Percentiles rank a stretch among this genome's conserved stretches.
Evolutionary conservation across 202 grass and related monocot genomes (phyloP).

Genomic region (Saccharum hybrid): DNA sequence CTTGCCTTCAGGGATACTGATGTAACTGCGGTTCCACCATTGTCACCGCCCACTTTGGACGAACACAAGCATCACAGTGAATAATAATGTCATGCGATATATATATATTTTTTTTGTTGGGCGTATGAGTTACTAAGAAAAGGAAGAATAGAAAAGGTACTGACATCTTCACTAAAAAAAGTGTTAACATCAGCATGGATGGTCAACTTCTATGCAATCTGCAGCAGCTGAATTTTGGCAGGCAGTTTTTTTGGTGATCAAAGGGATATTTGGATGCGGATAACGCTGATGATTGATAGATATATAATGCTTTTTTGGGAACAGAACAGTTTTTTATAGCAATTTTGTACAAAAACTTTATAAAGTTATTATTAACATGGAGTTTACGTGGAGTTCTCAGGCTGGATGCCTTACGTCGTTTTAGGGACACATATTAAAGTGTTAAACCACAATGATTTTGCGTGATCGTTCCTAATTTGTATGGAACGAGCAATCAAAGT

Average conservation of each 20-base stretch:
- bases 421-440: too few species aligned
- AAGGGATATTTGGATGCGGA: neutral
- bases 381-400: neutral
- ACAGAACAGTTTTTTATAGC: neutral
- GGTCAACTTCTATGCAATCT: conserved; percentile 13
- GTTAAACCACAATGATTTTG: too few species aligned
- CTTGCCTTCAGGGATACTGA: conserved; percentile 10
- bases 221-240: conserved; percentile 7
- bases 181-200: conserved; percentile 10
- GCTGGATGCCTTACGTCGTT: too few species aligned
- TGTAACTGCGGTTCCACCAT: conserved; percentile 59
- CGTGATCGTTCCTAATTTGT: too few species aligned
- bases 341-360: conserved; percentile 25
- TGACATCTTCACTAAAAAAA: neutral
- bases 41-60: conserved; percentile 65
- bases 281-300: neutral
- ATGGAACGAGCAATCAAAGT: neutral
- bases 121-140: neutral
- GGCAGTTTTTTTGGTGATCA: neutral
- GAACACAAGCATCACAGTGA: conserved; percentile 9
- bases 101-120: neutral
- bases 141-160: neutral
- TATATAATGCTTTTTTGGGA: neutral
- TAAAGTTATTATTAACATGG: conserved; percentile 17
- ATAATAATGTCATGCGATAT: conserved; percentile 17